phyloP scores from a whole-genome alignment of 2,329 filamentous ascomycete genomes.

The Dactylella cylindrospora region DNA sequence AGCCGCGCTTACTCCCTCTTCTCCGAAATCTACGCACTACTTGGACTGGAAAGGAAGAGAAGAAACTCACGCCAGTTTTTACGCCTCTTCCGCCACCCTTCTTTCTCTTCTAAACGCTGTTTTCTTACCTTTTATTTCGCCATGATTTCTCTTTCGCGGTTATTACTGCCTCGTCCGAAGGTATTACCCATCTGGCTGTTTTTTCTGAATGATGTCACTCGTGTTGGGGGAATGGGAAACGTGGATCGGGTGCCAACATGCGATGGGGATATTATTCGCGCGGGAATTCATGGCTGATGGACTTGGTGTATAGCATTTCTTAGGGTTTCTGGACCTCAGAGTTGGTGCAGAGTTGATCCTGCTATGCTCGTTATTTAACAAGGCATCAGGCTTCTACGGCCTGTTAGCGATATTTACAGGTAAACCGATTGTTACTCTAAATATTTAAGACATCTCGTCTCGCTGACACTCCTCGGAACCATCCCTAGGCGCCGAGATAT shows the following conservation, averaged over 20 bases:
- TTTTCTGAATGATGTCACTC: slow-evolving; percentile 3
- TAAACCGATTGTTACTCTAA: slow-evolving; percentile 1
- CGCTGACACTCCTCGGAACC: background rate
- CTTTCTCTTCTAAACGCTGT: too few species aligned
- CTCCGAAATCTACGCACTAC: slow-evolving; percentile 12
- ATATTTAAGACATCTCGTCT: background rate
- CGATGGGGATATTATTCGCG: too few species aligned
- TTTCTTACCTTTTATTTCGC: slow-evolving; percentile 4
- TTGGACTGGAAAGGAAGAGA: slow-evolving; percentile 5
- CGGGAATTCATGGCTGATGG: too few species aligned
- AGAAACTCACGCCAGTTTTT: slow-evolving; percentile 9
- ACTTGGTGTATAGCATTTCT: slow-evolving; percentile 76
- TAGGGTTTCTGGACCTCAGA: slow-evolving; percentile 81
- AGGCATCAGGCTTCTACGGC: slow-evolving; percentile 86
- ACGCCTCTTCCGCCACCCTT: background rate
- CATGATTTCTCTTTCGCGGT: slow-evolving; percentile 38
- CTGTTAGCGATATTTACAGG: slow-evolving; percentile 78
- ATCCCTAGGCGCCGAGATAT: slow-evolving; percentile 69
- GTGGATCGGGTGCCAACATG: slow-evolving; percentile 1
- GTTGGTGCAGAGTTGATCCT: slow-evolving; percentile 84
- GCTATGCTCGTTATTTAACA: slow-evolving; percentile 83
- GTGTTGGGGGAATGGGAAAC: slow-evolving; percentile 2
- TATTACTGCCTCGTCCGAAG: slow-evolving; percentile 45
- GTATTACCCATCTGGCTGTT: slow-evolving; percentile 14
- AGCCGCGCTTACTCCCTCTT: slow-evolving; percentile 21